Conservation (phyloP, 2,329 filamentous ascomycete species). For the Myriosclerotinia curreyana region DNA sequence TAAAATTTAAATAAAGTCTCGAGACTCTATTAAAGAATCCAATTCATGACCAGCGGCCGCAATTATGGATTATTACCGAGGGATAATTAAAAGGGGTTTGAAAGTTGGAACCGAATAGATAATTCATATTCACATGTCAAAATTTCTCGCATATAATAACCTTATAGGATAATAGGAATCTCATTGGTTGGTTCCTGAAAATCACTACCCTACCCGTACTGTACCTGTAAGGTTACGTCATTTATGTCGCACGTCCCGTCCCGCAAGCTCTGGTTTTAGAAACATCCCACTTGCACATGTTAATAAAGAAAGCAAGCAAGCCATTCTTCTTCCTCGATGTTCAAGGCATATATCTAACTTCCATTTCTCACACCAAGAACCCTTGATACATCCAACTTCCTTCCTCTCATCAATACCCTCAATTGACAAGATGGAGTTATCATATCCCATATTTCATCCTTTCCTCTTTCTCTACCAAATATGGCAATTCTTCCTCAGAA, state of each 20-base stretch:
- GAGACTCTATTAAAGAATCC: not conserved
- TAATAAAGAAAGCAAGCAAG: not conserved
- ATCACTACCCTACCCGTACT: not conserved
- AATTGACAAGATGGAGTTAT: constrained; percentile 26
- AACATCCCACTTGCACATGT: constrained; percentile 13
- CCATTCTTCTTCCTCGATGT: not conserved
- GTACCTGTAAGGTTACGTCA: not conserved
- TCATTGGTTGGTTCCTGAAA: not conserved
- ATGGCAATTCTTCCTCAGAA: constrained; percentile 61
- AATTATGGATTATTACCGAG: too few relatives aligned
- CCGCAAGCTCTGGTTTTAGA: not conserved
- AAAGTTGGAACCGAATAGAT: too few relatives aligned
- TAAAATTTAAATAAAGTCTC: not conserved
- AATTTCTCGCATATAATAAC: not conserved
- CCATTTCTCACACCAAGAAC: not conserved
- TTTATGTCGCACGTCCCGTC: not conserved
- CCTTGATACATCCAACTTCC: not conserved
- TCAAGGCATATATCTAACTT: not conserved
- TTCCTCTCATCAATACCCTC: not conserved
- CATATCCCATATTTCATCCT: constrained; percentile 46
- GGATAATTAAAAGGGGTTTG: too few relatives aligned
- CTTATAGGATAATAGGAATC: too few relatives aligned
- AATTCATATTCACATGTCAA: not conserved
- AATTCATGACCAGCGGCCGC: too few relatives aligned
- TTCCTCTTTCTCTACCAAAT: constrained; percentile 62